Percentiles rank a stretch among this genome's conserved stretches.
Evolutionary conservation across 1,139 yeast species (phyloP).

Genomic region (Sugiyamaella novakii): DNA sequence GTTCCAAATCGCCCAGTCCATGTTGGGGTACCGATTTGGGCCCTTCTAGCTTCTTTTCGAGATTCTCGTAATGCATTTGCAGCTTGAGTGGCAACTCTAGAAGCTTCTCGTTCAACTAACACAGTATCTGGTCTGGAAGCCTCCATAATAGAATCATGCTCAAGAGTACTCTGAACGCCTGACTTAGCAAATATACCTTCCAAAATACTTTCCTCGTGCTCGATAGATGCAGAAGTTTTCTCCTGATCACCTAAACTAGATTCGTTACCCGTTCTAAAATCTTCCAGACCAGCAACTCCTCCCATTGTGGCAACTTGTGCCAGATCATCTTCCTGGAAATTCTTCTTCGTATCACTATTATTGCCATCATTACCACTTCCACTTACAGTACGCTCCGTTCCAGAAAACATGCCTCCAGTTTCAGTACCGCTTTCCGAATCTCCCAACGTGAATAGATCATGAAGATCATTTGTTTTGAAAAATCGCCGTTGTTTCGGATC

Average conservation of each 20-base stretch:
- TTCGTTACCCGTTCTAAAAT: slow-evolving; percentile 49
- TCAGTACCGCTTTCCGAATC: slow-evolving; percentile 65
- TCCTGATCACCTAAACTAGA: slow-evolving; percentile 28
- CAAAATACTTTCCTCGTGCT: slow-evolving; percentile 59
- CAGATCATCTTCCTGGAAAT: slow-evolving; percentile 50
- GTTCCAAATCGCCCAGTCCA: slow-evolving; percentile 94
- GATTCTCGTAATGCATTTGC: slow-evolving; percentile 71
- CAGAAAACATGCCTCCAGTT: slow-evolving; percentile 64
- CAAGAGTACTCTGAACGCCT: slow-evolving; percentile 74
- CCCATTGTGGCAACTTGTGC: slow-evolving; percentile 53
- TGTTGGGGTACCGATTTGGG: slow-evolving; percentile 82
- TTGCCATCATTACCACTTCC: slow-evolving; percentile 28
- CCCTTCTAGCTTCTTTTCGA: slow-evolving; percentile 61
- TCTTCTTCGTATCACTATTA: slow-evolving; percentile 30
- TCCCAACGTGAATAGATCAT: slow-evolving; percentile 84
- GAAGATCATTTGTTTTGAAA: slow-evolving; percentile 87
- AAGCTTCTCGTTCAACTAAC: slow-evolving; percentile 74
- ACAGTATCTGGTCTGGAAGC: slow-evolving; percentile 56
- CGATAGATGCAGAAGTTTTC: slow-evolving; percentile 1
- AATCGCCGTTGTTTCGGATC: slow-evolving; percentile 95
- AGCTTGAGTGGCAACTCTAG: slow-evolving; percentile 74
- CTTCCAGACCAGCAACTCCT: slow-evolving; percentile 59
- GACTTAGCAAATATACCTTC: slow-evolving; percentile 71
- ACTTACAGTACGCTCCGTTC: slow-evolving; percentile 49
- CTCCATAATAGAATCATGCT: slow-evolving; percentile 76